phyloP scores from a whole-genome alignment of 2,329 filamentous ascomycete species.

The Penicillium sp. region DNA sequence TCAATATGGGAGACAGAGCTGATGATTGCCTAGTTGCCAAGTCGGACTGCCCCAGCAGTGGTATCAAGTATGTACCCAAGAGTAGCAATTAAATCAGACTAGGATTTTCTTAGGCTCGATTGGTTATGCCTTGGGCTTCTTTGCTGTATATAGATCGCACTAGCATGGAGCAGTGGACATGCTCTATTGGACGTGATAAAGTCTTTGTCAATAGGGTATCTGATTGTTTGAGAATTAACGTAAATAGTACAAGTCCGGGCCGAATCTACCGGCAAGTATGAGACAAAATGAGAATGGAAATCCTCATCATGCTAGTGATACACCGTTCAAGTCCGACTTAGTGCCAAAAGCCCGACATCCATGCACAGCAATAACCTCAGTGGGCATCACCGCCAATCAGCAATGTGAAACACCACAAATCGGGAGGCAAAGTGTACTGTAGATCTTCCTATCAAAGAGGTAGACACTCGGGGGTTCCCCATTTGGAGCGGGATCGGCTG shows the following conservation, averaged over 20 bases:
- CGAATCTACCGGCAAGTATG: background rate
- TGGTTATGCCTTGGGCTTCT: background rate
- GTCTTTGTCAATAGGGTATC: background rate
- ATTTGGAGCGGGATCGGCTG: slow-evolving; percentile 4
- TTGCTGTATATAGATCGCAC: background rate
- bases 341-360: background rate
- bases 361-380: background rate
- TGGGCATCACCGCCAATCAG: background rate
- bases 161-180: background rate
- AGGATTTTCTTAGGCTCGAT: background rate
- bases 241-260: background rate
- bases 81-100: slow-evolving; percentile 12
- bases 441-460: background rate
- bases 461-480: background rate
- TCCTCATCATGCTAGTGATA: background rate
- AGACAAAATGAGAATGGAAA: background rate
- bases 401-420: background rate
- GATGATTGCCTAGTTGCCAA: slow-evolving; percentile 25
- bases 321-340: background rate
- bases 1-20: background rate
- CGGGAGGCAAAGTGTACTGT: background rate
- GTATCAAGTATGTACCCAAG: slow-evolving; percentile 64
- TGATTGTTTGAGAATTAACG: background rate
- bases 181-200: background rate
- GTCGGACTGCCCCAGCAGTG: slow-evolving; percentile 58